These are phyloP conservation scores for Elongisporangium anandrum DNA, from an alignment of 352 stramenopile species.

Conservation along the genomic window DNA sequence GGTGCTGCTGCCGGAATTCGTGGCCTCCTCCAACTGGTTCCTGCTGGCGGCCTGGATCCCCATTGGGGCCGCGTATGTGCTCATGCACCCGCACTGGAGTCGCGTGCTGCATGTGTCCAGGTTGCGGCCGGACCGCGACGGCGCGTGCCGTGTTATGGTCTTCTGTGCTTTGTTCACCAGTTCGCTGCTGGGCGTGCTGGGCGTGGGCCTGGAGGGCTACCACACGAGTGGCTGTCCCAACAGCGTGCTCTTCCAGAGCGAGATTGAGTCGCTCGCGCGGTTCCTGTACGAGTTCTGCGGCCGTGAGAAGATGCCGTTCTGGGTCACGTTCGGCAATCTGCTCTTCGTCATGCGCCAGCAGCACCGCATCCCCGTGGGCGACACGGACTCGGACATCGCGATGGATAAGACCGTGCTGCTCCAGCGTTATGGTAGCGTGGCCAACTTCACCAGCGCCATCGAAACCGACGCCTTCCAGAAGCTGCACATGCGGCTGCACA, in stretches of 20 bases:
- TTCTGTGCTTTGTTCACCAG: slow-evolving; percentile 37
- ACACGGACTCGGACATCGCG: slow-evolving; percentile 80
- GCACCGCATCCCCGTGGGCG: slow-evolving; percentile 55
- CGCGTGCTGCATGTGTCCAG: slow-evolving; percentile 10
- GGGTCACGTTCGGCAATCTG: slow-evolving; percentile 69
- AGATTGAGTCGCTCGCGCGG: slow-evolving; percentile 62
- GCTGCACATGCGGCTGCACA: slow-evolving; percentile 35
- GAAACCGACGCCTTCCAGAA: slow-evolving; percentile 39
- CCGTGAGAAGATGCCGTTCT: slow-evolving; percentile 53
- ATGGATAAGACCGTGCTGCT: slow-evolving; percentile 57
- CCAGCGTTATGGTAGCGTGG: slow-evolving; percentile 36
- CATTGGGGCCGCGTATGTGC: slow-evolving; percentile 16
- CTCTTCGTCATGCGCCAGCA: slow-evolving; percentile 71
- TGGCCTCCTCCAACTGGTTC: slow-evolving; percentile 69
- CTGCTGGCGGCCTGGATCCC: slow-evolving; percentile 29
- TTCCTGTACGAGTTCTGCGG: slow-evolving; percentile 55
- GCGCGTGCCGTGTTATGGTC: slow-evolving; percentile 14
- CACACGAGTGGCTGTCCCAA: slow-evolving; percentile 59
- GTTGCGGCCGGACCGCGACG: slow-evolving; percentile 16
- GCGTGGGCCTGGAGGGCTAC: slow-evolving; percentile 53
- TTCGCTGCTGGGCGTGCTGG: slow-evolving; percentile 28
- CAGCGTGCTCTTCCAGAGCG: slow-evolving; percentile 56
- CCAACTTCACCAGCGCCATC: slow-evolving; percentile 48
- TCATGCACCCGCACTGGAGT: slow-evolving; percentile 47
- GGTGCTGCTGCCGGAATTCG: slow-evolving; percentile 58